These are phyloP conservation scores for Didymosphaeria variabile DNA, from an alignment of 2,329 filamentous ascomycete genomes.

Conservation along the genomic window DNA sequence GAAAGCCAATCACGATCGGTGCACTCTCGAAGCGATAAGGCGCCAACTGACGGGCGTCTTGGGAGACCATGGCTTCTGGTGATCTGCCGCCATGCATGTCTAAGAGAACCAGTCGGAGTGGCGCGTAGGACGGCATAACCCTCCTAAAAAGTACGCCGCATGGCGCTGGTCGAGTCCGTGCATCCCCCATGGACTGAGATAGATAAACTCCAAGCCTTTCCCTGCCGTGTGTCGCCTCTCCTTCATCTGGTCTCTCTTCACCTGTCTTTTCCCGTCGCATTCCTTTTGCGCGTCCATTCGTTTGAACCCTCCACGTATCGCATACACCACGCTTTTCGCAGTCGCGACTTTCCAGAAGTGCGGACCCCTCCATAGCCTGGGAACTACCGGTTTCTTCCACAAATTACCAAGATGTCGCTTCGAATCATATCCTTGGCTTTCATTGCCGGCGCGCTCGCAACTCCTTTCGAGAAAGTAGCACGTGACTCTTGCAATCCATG, in stretches of 20 bases:
- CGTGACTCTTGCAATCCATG: conserved; percentile 46
- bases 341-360: neutral
- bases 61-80: conserved; percentile 1
- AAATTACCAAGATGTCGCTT: conserved; percentile 31
- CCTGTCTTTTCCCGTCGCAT: neutral
- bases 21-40: neutral
- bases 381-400: neutral
- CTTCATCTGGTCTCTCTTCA: neutral
- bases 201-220: conserved; percentile 1
- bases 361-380: neutral
- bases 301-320: neutral
- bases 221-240: neutral
- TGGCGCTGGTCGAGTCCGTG: conserved; percentile 2
- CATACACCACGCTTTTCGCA: neutral
- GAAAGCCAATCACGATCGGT: neutral
- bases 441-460: conserved; percentile 32
- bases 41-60: neutral
- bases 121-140: neutral
- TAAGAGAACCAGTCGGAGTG: conserved; percentile 4
- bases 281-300: neutral
- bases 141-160: conserved; percentile 1
- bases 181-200: neutral
- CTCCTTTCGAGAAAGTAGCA: conserved; percentile 29
- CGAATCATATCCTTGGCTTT: conserved; percentile 37
- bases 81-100: conserved; percentile 6